Evolutionary conservation across 768 basidiomycete genomes (phyloP).

Genomic region (Podaxis sp.): DNA sequence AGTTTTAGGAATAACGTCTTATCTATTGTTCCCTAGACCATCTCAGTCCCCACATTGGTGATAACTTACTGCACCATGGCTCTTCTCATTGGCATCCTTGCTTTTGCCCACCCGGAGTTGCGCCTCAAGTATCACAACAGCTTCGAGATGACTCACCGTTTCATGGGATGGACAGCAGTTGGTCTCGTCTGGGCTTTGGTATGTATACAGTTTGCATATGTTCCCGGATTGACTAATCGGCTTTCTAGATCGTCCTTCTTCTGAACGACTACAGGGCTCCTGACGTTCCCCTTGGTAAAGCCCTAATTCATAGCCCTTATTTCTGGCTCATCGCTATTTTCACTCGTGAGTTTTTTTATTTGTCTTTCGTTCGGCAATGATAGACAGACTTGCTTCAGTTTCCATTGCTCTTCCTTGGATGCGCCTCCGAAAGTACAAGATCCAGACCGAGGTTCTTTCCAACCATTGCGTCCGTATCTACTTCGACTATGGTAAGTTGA

Average conservation of each 20-base stretch:
- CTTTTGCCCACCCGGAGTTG: constrained; percentile 47
- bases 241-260: constrained; percentile 11
- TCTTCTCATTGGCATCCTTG: constrained; percentile 46
- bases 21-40: constrained; percentile 2
- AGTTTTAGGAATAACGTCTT: constrained; percentile 21
- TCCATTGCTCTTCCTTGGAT: constrained; percentile 51
- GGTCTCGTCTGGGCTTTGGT: constrained; percentile 12
- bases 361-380: constrained; percentile 17
- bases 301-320: constrained; percentile 41
- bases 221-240: background rate
- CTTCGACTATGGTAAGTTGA: constrained; percentile 46
- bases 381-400: constrained; percentile 28
- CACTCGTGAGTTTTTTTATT: constrained; percentile 18
- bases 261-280: constrained; percentile 30
- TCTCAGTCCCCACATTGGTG: constrained; percentile 14
- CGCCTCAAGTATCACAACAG: constrained; percentile 46
- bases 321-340: constrained; percentile 44
- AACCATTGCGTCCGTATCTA: constrained; percentile 52
- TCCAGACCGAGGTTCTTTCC: constrained; percentile 51
- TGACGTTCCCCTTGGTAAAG: constrained; percentile 35
- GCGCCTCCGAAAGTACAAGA: constrained; percentile 45
- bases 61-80: constrained; percentile 39
- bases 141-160: constrained; percentile 56
- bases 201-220: background rate
- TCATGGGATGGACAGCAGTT: constrained; percentile 33